These are phyloP conservation scores for Sarocladiaceae sp. DNA, from an alignment of 2,329 filamentous ascomycete genomes.

Conservation along the genomic window DNA sequence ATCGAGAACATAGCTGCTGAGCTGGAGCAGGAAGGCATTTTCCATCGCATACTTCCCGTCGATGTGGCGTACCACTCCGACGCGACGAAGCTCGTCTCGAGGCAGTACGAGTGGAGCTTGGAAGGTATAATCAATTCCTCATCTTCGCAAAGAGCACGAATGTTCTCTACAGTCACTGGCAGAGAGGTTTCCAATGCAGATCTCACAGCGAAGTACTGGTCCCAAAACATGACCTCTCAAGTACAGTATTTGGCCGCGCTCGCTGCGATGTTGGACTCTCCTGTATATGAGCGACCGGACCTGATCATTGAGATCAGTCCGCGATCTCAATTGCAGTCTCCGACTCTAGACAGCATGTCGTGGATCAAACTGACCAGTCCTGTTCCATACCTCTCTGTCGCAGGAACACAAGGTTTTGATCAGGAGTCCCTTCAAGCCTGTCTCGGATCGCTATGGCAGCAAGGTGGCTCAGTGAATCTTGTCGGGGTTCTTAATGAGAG, in stretches of 20 bases:
- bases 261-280: neutral
- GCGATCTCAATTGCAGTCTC: conserved; percentile 19
- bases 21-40: conserved; percentile 13
- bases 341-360: conserved; percentile 35
- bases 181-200: neutral
- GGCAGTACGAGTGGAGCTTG: conserved; percentile 14
- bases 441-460: conserved; percentile 31
- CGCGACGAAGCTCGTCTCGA: conserved; percentile 21
- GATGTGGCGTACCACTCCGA: conserved; percentile 22
- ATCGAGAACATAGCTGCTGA: conserved; percentile 17
- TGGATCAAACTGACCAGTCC: conserved; percentile 36
- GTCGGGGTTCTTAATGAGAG: conserved; percentile 31
- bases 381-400: neutral
- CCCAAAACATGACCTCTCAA: conserved; percentile 18
- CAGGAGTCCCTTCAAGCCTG: neutral
- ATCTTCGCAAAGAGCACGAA: neutral
- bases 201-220: conserved; percentile 16
- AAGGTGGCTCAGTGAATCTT: conserved; percentile 36
- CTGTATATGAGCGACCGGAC: neutral
- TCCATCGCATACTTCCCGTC: conserved; percentile 14
- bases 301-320: conserved; percentile 17
- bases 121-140: neutral
- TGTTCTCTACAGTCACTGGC: conserved; percentile 10
- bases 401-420: neutral
- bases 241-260: conserved; percentile 15